Base-by-base conservation (phyloP, 2,329 filamentous ascomycete genomes). In the Amylocarpus encephaloides region DNA sequence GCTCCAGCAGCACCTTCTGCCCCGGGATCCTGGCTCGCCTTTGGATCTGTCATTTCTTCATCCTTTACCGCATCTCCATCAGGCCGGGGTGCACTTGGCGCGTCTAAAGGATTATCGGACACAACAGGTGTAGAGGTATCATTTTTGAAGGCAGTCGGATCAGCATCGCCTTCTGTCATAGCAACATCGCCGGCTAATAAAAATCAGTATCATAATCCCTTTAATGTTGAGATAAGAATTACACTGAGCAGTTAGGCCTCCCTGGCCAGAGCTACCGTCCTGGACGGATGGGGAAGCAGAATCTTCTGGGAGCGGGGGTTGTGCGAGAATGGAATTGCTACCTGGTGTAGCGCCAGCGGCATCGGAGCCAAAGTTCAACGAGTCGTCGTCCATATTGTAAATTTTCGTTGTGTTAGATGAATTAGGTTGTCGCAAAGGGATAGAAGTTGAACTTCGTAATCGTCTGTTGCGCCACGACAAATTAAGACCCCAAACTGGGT, bases 21-120 rank as follows among this genome's bases (percentile, higher is more conserved):
- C 18, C 63, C 67, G 18, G 63, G 67, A 18, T 70, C 70, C 53
- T 77, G 71, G 19, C 64, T 66, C 36, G 71, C 70, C 57, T 81
- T 79, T 15, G 71, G 66, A 58, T 86, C 87, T 51, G 78, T 84
- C 87, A 92, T 92, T 61, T 91, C 88, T 65, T 90, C 85, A 64
- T 93, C 88, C 59, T 86, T 84, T 52, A 78, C 68, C 55, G 77
- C 72, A 48, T 75, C 77, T 54, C 78, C 78, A 61, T 86, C 80
- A 44, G 77, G 74, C 53, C 77, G 77, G 33, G 82, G 82, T 43
- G 76, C 83, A 53, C 79, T 75, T 36, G 83, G 82, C 50, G 82
- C 82, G 72, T 89, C 82, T 60, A 85, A 73, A n/a, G 81, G 79
- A 63, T 83, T 85, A 64, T 85, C 82, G 33, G 77, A 78, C 48